Evolutionary conservation across 345 rosid species (phyloP), one percentile per base, ranked within the genome.

Genomic region (Lepidium sativum): DNA sequence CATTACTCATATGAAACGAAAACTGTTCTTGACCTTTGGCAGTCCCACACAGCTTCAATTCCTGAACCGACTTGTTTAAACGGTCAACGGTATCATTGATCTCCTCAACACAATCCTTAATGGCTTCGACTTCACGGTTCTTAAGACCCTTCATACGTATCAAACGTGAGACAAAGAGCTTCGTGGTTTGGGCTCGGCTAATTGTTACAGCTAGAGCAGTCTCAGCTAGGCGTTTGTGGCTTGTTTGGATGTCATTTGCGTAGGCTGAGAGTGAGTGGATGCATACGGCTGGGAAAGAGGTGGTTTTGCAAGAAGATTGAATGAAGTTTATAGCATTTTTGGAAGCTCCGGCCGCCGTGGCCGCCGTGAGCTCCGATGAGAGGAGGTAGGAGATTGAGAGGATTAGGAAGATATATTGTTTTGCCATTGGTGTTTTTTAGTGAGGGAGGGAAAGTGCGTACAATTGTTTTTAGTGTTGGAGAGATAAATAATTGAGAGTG

Each of bases 191-290:
- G 2, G 96, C 96, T 60, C 79, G 71, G 61, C 54, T 52, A 0
- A 84, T 55, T 77, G 95, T 92, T 25, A 89, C 92, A 8, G 83
- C 55, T 69, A 92, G 73, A 64, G 98, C 96, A 0, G 96, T 84
- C 64, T 78, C 80, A 29, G 91, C 86, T 67, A 92, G 43, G 27
- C 87, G 87, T 44, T 69, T 67, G 0, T 81, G 97, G 73, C 82
- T 92, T 37, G 73, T 70, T 12, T 78, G 82, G 65, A 92, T 86
- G 16, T 82, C 14, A 40, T 72, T 41, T 49, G 97, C 87, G 29
- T 76, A 86, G 29, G 63, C 68, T 0, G 88, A 78, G 49, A 92
- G 90, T 21, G 95, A 85, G 14, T 81, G 67, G 56, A 86, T 67
- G 31, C 98, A 92, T 0, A 85, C 52, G 37, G 79, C 60, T 9